These are phyloP conservation scores for Ophiostoma ips DNA, from an alignment of 2,329 filamentous ascomycete species.

Conservation along the genomic window DNA sequence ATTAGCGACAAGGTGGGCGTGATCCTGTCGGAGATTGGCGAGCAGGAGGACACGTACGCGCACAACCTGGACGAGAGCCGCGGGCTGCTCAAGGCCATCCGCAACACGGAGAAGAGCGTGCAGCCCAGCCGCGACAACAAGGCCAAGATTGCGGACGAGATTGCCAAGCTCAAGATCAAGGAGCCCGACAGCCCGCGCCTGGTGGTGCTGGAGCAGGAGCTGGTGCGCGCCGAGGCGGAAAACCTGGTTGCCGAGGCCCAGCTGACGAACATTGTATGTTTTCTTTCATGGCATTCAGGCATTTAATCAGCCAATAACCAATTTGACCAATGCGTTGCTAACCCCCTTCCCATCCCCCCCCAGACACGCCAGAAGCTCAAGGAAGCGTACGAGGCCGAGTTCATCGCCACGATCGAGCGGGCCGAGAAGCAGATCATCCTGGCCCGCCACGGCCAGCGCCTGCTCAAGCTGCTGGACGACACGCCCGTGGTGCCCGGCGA, in stretches of 20 bases:
- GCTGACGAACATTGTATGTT: constrained; percentile 76
- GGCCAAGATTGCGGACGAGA: constrained; percentile 80
- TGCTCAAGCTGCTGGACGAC: constrained; percentile 79
- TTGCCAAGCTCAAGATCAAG: constrained; percentile 80
- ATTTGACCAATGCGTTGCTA: no score
- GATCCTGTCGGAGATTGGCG: constrained; percentile 78
- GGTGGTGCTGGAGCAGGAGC: constrained; percentile 82
- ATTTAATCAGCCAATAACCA: no score
- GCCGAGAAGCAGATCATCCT: constrained; percentile 95
- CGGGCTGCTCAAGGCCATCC: constrained; percentile 71
- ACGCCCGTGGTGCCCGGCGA: constrained; percentile 82
- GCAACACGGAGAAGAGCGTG: constrained; percentile 90
- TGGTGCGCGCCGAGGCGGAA: constrained; percentile 90
- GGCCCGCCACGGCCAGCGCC: constrained; percentile 74
- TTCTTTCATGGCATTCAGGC: no score
- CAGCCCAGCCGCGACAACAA: constrained; percentile 84
- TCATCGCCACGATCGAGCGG: constrained; percentile 83
- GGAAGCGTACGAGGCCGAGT: constrained; percentile 80
- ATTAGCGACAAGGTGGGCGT: constrained; percentile 94
- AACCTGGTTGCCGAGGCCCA: constrained; percentile 93
- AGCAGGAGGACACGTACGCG: constrained; percentile 82
- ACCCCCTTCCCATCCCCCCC: background rate
- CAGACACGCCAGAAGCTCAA: constrained; percentile 93
- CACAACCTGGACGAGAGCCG: constrained; percentile 79
- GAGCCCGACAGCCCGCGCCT: constrained; percentile 75